These are phyloP conservation scores for Trametes villosa DNA, from an alignment of 768 basidiomycete genomes.

Conservation along the genomic window DNA sequence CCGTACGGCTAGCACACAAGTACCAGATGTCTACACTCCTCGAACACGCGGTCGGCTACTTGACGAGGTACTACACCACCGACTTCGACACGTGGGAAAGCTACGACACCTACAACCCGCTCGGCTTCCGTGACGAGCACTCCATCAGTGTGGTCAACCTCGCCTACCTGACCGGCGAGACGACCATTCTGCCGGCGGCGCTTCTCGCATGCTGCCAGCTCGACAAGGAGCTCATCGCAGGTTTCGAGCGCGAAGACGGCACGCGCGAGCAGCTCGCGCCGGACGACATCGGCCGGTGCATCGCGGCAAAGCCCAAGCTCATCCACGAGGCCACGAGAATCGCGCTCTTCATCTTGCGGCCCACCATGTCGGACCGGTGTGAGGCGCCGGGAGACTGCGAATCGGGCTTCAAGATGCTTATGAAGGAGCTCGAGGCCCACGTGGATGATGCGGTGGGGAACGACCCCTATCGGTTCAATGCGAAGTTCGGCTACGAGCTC, in stretches of 20 bases:
- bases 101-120: not conserved
- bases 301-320: not conserved
- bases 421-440: no score
- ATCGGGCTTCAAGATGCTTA: no score
- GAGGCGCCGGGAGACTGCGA: not conserved
- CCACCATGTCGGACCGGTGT: no score
- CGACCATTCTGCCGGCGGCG: conserved; percentile 3
- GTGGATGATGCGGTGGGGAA: no score
- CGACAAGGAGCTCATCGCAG: not conserved
- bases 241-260: conserved; percentile 4
- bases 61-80: conserved; percentile 7
- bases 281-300: conserved; percentile 1
- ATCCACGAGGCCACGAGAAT: not conserved
- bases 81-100: conserved; percentile 7
- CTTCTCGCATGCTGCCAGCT: not conserved
- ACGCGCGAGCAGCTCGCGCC: not conserved
- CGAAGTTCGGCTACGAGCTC: no score
- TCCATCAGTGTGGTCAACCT: conserved; percentile 17
- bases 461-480: no score
- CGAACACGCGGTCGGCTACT: not conserved
- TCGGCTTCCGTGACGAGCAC: not conserved
- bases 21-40: conserved; percentile 14
- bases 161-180: conserved; percentile 7
- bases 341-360: not conserved
- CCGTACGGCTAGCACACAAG: conserved; percentile 17